Percentiles rank a stretch among this genome's conserved stretches.
phyloP scores from a whole-genome alignment of 331 rosid species.

The Cydonia oblonga region DNA sequence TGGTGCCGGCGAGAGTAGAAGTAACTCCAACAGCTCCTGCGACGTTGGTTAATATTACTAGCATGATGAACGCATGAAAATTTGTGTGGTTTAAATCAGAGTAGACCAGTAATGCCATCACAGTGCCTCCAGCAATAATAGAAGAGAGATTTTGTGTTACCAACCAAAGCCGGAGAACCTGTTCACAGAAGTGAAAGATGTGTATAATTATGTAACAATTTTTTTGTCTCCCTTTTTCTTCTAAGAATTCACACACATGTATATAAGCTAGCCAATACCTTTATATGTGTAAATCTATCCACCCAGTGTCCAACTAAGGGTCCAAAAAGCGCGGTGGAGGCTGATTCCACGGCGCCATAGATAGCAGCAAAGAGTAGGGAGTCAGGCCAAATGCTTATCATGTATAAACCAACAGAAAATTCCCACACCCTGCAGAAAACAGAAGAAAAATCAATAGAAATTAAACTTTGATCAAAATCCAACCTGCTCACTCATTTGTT shows the following conservation, averaged over 20 bases:
- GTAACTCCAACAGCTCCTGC: slow-evolving; percentile 71
- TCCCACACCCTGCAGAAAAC: slow-evolving; percentile 78
- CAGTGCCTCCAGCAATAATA: slow-evolving; percentile 58
- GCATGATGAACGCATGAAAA: slow-evolving; percentile 37
- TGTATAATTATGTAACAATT: background rate
- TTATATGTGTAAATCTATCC: slow-evolving; percentile 47
- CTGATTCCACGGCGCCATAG: slow-evolving; percentile 82
- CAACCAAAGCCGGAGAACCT: slow-evolving; percentile 85
- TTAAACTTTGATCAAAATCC: no score
- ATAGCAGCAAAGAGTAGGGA: slow-evolving; percentile 69
- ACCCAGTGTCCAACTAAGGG: slow-evolving; percentile 69
- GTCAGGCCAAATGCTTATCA: slow-evolving; percentile 86
- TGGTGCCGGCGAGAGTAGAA: slow-evolving; percentile 81
- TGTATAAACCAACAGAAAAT: slow-evolving; percentile 85
- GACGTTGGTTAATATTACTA: slow-evolving; percentile 48
- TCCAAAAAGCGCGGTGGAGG: slow-evolving; percentile 68
- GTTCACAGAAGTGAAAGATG: slow-evolving; percentile 9
- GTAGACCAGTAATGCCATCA: slow-evolving; percentile 34
- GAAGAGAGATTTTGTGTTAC: slow-evolving; percentile 59
- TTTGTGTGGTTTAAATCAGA: slow-evolving; percentile 47
- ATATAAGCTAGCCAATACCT: slow-evolving; percentile 27
- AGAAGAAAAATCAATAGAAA: background rate
- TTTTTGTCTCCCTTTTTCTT: background rate
- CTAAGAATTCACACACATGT: background rate
- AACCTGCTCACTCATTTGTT: background rate